Evolutionary conservation across 495 filamentous ascomycete genomes (phyloP), one percentile per base, ranked within the genome.

Genomic region (Entonaema liquescens): DNA sequence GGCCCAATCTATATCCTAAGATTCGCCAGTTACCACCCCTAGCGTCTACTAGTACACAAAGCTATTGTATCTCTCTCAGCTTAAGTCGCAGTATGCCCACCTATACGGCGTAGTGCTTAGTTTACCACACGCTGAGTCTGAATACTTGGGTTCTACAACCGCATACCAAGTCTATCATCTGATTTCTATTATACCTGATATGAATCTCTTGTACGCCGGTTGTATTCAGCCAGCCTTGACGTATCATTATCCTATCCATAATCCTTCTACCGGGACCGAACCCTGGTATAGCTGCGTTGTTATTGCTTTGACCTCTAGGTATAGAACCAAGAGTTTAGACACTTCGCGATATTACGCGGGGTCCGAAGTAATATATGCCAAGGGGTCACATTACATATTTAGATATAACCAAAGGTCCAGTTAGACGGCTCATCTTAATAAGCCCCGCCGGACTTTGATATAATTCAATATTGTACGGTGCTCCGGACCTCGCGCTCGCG

Each of bases 401-500:
- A n/a, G 7, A 28, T 53, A 53, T 28, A 53, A 15, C 6, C 13
- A 53, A 53, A 28, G 23, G 25, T 8, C 23, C 26, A 29, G 25
- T 53, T 53, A 6, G 13, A 29, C 13, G 15, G 13, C 15, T 13
- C 3, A 53, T 35, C 17, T 31, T 31, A 53, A 15, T 15, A 38
- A 33, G 21, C 19, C 12, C 21, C 36, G 13, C 38, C 35, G 21
- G 23, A 42, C 12, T 40, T 59, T 33, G 12, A 28, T 42, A 42
- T 28, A 28, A 56, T 28, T 33, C 44, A 50, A 50, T 53, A 26
- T 9, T 62, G 23, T 56, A 59, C 61, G 62, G 65, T 73, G 59
- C 59, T 26, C 54, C 75, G 75, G 75, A 77, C 67, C 42, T 71
- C 60, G 60, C 68, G 65, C 56, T 59, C 36, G 36, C 56, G 56